These are phyloP conservation scores for Colletotrichum plurivorum DNA, from an alignment of 2,329 filamentous ascomycete genomes.

Conservation along the genomic window DNA sequence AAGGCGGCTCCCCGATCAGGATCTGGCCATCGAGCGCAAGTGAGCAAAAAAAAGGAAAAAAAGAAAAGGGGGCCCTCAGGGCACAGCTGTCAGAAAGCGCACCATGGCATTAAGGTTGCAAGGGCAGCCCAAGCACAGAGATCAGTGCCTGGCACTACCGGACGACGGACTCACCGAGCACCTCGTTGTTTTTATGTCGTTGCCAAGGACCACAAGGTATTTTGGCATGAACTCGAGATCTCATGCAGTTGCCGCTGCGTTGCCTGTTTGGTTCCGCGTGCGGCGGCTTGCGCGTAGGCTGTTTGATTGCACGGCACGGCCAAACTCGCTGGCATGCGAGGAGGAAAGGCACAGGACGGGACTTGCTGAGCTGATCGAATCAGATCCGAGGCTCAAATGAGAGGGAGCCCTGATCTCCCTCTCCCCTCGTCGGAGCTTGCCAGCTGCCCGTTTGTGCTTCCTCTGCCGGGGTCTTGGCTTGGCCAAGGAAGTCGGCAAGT, in stretches of 20 bases:
- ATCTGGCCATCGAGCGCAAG: conserved; percentile 8
- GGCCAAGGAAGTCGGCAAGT: conserved; percentile 23
- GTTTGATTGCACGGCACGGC: background rate
- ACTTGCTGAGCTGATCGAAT: conserved; percentile 6
- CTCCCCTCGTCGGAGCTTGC: conserved; percentile 14
- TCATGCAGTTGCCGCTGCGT: background rate
- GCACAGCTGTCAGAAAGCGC: conserved; percentile 17
- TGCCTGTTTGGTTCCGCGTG: conserved; percentile 2
- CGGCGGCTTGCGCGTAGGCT: conserved; percentile 7
- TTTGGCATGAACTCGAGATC: background rate
- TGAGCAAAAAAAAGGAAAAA: conserved; percentile 16
- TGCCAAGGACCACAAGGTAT: conserved; percentile 5
- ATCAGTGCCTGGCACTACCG: background rate
- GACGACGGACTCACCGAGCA: conserved; percentile 1
- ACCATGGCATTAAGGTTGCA: conserved; percentile 19
- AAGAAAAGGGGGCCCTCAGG: background rate
- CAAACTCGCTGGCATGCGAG: conserved; percentile 26
- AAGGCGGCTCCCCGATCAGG: conserved; percentile 25
- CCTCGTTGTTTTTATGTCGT: background rate
- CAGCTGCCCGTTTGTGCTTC: conserved; percentile 19
- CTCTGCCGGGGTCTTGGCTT: conserved; percentile 20
- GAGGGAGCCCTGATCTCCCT: conserved; percentile 3
- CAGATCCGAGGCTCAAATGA: conserved; percentile 23
- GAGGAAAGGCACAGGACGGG: conserved; percentile 6
- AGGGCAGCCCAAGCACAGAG: background rate